These are phyloP conservation scores for Ceratobasidium sp. DNA, from an alignment of 1,284 basidiomycete species.

Conservation along the genomic window DNA sequence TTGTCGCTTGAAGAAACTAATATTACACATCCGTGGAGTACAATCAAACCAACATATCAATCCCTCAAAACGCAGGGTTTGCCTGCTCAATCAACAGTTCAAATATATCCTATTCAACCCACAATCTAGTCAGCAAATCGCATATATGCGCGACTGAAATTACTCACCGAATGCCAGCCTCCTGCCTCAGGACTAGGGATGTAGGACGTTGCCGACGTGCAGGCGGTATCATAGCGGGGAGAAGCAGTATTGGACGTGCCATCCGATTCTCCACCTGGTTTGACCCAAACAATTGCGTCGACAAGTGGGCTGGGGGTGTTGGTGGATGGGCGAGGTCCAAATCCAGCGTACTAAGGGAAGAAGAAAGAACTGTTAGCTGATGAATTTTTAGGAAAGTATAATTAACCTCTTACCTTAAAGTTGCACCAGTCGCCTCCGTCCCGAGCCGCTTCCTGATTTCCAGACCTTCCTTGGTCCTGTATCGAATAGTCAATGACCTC, in stretches of 20 bases:
- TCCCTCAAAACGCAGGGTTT: conserved; percentile 42
- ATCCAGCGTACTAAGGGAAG: conserved; percentile 43
- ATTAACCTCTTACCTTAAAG: conserved; percentile 40
- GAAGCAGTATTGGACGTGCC: conserved; percentile 45
- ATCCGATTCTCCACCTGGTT: conserved; percentile 47
- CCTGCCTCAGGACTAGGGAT: conserved; percentile 44
- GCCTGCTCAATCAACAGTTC: conserved; percentile 42
- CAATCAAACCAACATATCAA: too few species aligned
- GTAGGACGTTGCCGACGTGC: conserved; percentile 39
- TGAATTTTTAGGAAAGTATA: neutral
- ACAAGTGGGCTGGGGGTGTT: conserved; percentile 43
- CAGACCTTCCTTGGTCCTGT: conserved; percentile 45
- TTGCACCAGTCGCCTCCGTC: conserved; percentile 47
- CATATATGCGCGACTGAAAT: neutral
- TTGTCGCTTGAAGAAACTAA: too few species aligned
- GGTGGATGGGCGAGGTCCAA: conserved; percentile 46
- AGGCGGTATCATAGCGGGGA: conserved; percentile 44
- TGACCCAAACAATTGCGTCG: conserved; percentile 48
- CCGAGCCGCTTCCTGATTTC: conserved; percentile 44
- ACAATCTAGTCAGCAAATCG: neutral
- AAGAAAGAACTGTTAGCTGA: too few species aligned
- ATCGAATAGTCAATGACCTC: neutral
- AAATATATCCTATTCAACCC: conserved; percentile 36
- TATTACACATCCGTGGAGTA: too few species aligned
- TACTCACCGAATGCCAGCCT: conserved; percentile 40